Evolutionary conservation across 495 filamentous ascomycete species (phyloP), one percentile per base, ranked within the genome.

Genomic region (Stereocaulon alpinum): DNA sequence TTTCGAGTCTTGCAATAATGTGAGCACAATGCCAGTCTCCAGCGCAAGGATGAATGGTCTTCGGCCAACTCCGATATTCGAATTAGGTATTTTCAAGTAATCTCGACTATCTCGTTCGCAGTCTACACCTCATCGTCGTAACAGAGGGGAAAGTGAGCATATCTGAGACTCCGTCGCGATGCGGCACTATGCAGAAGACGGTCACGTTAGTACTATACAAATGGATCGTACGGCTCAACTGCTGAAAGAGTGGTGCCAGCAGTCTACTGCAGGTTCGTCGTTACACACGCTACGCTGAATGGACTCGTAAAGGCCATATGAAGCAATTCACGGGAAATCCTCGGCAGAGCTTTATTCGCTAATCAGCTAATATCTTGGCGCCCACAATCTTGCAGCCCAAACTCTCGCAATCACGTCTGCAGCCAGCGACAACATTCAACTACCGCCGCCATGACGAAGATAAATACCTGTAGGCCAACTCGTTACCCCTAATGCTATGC

Each of bases 361-460:
- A 37, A 37, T 37, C 62, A 44, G 22, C 18, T 17, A 14, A 20
- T 18, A 40, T 60, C 58, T 66, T 66, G 61, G 60, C 63, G 56
- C 63, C 56, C 60, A 65, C 60, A 62, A 40, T 55, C 24, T 41
- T 30, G 20, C 44, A 29, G 45, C 12, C 24, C 27, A 1, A 58
- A 24, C n/a, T 24, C 40, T 47, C 29, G 20, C n/a, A 47, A 34
- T 42, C 54, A 49, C 48, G 50, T 49, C 27, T 17, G 41, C 18
- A 52, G 22, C 45, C 24, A 44, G 37, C 29, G 45, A 48, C 41
- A 42, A 51, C 4, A 52, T 60, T 44, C 40, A 30, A 55, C 3
- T 32, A 55, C 32, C 56, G 57, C 48, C 65, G 43, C 40, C 40
- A 67, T 67, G 65, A 67, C 65, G 60, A 67, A 67, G 32, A 67